phyloP scores from a whole-genome alignment of 202 grass and related monocot species.

The Panicum hallii region DNA sequence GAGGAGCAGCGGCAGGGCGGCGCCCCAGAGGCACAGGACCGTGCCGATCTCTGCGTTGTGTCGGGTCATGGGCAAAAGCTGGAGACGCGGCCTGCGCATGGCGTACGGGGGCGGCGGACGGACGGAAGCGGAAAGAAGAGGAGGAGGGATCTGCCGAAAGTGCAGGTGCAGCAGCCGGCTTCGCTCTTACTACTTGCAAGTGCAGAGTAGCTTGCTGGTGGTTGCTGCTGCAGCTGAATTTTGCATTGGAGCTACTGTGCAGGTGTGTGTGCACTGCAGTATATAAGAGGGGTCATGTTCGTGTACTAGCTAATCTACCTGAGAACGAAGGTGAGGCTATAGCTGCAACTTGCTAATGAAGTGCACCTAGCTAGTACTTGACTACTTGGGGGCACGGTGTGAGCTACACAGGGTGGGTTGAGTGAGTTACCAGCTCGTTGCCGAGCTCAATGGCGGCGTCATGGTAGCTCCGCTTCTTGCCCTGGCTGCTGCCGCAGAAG shows the following conservation, averaged over 20 bases:
- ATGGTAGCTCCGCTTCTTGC: slow-evolving; percentile 92
- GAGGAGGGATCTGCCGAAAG: neutral
- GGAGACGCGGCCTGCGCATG: neutral
- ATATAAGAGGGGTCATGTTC: neutral
- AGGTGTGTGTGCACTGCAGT: neutral
- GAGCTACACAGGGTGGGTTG: neutral
- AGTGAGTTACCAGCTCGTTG: slow-evolving; percentile 76
- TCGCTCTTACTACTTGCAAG: too few relatives aligned
- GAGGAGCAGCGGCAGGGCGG: neutral
- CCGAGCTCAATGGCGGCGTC: slow-evolving; percentile 98
- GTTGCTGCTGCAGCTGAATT: neutral
- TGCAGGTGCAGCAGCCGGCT: neutral
- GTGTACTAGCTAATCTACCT: neutral
- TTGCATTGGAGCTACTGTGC: neutral
- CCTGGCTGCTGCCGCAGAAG: slow-evolving; percentile 93
- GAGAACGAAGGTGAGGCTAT: neutral
- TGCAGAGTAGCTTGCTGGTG: neutral
- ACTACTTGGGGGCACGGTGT: neutral
- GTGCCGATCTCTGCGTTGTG: neutral
- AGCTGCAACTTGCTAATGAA: neutral
- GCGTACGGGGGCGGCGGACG: neutral
- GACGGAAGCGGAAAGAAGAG: neutral
- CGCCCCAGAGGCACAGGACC: neutral
- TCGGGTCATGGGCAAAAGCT: neutral
- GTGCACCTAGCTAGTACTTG: neutral